Evolutionary conservation across 2,329 filamentous ascomycete species (phyloP).

Genomic region (Aspergillus caelatus): DNA sequence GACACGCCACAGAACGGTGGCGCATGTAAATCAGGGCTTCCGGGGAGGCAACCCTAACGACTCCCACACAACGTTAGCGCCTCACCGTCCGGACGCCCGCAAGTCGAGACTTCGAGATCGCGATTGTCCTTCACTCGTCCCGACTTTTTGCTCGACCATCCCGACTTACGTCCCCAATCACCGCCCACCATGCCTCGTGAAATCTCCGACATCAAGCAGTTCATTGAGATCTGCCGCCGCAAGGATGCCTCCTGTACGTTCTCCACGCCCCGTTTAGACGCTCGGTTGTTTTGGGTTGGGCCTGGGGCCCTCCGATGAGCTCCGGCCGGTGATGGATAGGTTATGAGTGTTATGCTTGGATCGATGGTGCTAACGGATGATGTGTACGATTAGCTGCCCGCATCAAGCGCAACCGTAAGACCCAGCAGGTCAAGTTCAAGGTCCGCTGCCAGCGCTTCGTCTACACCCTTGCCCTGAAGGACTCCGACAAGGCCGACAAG

Average conservation of each 20-base stretch:
- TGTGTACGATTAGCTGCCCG: conserved; percentile 66
- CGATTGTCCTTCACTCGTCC: conserved; percentile 18
- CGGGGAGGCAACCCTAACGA: conserved; percentile 16
- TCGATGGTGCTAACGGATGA: conserved; percentile 19
- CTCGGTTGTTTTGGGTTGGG: conserved; percentile 1
- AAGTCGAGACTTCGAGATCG: conserved; percentile 26
- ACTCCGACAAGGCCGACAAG: conserved; percentile 99
- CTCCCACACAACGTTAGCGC: conserved; percentile 20
- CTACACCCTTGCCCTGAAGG: conserved; percentile 98
- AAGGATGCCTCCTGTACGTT: conserved; percentile 98
- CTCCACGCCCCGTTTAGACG: conserved; percentile 4
- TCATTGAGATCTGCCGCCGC: conserved; percentile 99
- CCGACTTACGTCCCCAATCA: conserved; percentile 18
- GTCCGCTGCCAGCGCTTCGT: conserved; percentile 95
- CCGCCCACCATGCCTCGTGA: conserved; percentile 91
- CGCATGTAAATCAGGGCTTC: conserved; percentile 14
- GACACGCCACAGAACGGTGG: not conserved
- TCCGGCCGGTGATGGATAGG: not conserved
- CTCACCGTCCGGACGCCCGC: conserved; percentile 7
- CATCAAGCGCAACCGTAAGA: conserved; percentile 94
- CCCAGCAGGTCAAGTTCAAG: conserved; percentile 99
- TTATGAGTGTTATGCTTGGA: conserved; percentile 4
- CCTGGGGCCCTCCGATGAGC: not conserved
- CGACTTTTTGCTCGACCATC: conserved; percentile 15
- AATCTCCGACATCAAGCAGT: conserved; percentile 98